Base-by-base conservation (phyloP, 2,329 filamentous ascomycete species). In the Diaporthe humulicola region DNA sequence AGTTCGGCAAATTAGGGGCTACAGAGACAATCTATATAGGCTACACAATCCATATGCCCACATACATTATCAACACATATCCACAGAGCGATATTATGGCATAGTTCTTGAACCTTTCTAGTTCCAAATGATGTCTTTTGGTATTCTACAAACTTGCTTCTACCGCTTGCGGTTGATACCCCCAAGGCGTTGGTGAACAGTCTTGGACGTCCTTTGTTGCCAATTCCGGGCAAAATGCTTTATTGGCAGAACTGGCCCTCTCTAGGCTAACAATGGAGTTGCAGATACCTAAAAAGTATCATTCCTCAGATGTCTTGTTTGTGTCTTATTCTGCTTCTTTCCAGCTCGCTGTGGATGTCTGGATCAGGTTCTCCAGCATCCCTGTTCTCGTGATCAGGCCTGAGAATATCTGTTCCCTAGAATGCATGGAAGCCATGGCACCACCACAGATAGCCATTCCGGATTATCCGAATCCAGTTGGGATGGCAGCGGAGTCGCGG, bases 191-290 rank as follows among this genome's bases (percentile, higher is more conserved):
- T 25, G 36, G n/a, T 7, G 42, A 54, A 25, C 38, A 54, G 28
- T 28, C 14, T 17, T 33, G 9, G n/a, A 14, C 9, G 17, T 72
- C 6, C 56, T 71, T 72, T 72, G 70, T 72, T 17, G n/a, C 45
- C 56, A 14, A 61, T 54, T 61, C 48, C 57, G 48, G 33, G 48
- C 33, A 52, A 52, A 14, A 25, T 12, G 54, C 70, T 71, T 71
- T 64, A 36, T 72, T n/a, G 22, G 6, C 3, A 54, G 3, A 3
- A 28, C 40, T 40, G 12, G 10, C 30, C 33, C 9, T 25, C 22
- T 45, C 19, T 42, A 33, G n/a, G 15, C 10, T 9, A n/a, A 64
- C 28, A 72, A 72, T 64, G 57, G 42, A 33, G 42, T 61, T 33
- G 17, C 56, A 40, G 8, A 9, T 30, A 25, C 19, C 57, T 64